Conservation (phyloP, 352 stramenopile species). For the Pythium phragmitis region DNA sequence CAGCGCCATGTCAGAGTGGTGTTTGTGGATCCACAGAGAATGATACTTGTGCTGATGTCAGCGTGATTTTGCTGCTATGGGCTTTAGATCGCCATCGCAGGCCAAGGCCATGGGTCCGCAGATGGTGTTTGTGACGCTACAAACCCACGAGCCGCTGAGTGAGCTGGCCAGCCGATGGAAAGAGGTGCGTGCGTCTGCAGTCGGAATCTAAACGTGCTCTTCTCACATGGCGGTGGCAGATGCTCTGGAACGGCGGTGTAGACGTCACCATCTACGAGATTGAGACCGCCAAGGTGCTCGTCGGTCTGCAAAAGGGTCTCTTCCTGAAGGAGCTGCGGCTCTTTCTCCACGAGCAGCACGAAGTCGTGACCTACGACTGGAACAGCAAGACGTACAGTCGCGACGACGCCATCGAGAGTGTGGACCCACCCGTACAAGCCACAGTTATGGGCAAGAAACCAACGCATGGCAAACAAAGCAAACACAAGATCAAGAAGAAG, state of each 20-base stretch:
- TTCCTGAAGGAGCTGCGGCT: conserved; percentile 42
- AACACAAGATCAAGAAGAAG: conserved; percentile 2
- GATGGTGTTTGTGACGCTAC: conserved; percentile 81
- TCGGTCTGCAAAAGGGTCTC: conserved; percentile 64
- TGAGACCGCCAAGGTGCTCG: conserved; percentile 46
- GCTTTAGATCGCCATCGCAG: conserved; percentile 34
- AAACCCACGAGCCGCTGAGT: conserved; percentile 29
- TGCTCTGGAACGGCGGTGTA: conserved; percentile 72
- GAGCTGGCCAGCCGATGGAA: conserved; percentile 70
- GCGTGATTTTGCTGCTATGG: not conserved
- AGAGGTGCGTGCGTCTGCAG: conserved; percentile 36
- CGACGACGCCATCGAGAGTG: conserved; percentile 1
- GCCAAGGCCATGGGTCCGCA: conserved; percentile 62
- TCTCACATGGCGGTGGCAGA: conserved; percentile 28
- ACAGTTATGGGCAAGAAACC: not conserved
- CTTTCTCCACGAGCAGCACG: conserved; percentile 52
- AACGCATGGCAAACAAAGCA: not conserved
- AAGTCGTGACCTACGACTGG: conserved; percentile 69
- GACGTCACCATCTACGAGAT: conserved; percentile 76
- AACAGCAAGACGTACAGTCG: conserved; percentile 41
- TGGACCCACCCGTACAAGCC: too few species aligned
- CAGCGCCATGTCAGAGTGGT: conserved; percentile 31
- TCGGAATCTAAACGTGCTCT: not conserved
- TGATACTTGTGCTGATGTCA: not conserved
- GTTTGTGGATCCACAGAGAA: not conserved